phyloP scores from a whole-genome alignment of 2,329 filamentous ascomycete species.

The Diplodia sapinea region DNA sequence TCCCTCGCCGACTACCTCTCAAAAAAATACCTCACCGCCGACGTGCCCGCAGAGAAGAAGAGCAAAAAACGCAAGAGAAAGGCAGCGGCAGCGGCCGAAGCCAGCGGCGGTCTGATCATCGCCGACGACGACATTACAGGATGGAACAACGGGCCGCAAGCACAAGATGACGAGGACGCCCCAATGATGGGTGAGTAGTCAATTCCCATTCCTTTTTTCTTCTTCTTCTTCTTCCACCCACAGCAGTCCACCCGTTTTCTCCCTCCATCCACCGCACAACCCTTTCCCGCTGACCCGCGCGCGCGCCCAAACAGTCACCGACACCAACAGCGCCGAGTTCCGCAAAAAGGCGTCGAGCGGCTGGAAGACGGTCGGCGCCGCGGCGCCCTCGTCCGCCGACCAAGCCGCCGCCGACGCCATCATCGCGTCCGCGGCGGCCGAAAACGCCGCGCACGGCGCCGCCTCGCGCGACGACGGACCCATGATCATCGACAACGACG shows the following conservation, averaged over 20 bases:
- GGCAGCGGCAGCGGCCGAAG: slow-evolving; percentile 40
- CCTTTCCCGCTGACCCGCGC: slow-evolving; percentile 23
- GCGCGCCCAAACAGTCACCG: slow-evolving; percentile 34
- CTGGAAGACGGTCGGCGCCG: slow-evolving; percentile 74
- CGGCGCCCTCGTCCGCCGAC: slow-evolving; percentile 56
- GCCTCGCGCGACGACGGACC: slow-evolving; percentile 54
- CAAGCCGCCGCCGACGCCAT: slow-evolving; percentile 79
- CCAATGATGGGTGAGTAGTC: slow-evolving; percentile 47
- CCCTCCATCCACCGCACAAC: background rate
- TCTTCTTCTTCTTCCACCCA: slow-evolving; percentile 32
- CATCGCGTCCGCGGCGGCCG: slow-evolving; percentile 72
- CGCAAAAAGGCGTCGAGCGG: slow-evolving; percentile 67
- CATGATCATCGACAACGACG: slow-evolving; percentile 51
- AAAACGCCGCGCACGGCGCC: slow-evolving; percentile 59
- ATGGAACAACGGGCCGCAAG: slow-evolving; percentile 57
- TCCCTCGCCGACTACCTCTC: slow-evolving; percentile 84
- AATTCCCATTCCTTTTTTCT: slow-evolving; percentile 35
- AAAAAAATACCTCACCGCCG: slow-evolving; percentile 83
- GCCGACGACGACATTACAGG: slow-evolving; percentile 61
- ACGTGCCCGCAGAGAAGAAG: slow-evolving; percentile 54
- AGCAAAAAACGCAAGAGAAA: slow-evolving; percentile 61
- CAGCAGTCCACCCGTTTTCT: slow-evolving; percentile 30
- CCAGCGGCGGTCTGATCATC: slow-evolving; percentile 50
- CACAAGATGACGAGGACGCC: slow-evolving; percentile 63
- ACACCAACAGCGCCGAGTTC: slow-evolving; percentile 57